Percentiles rank a stretch among this genome's conserved stretches.
Conservation (phyloP, 1,284 basidiomycete genomes). For the Flammula alnicola region DNA sequence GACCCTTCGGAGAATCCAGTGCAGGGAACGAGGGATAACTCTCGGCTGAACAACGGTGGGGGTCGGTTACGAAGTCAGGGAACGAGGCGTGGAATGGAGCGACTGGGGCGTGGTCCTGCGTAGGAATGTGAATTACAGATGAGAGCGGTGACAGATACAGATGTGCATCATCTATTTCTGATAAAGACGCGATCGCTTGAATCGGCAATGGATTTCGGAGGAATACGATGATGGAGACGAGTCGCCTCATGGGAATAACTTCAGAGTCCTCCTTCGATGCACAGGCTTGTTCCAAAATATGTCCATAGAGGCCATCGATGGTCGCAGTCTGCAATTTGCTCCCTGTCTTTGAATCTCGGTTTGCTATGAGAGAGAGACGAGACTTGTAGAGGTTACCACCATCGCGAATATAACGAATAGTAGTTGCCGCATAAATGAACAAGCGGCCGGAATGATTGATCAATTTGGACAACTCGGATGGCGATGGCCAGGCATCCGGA, state of each 20-base stretch:
- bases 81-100: slow-evolving; percentile 21
- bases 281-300: slow-evolving; percentile 15
- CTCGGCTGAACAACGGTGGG: slow-evolving; percentile 10
- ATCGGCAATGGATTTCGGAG: slow-evolving; percentile 14
- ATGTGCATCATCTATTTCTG: not conserved
- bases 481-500: not conserved
- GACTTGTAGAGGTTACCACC: slow-evolving; percentile 1
- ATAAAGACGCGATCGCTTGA: slow-evolving; percentile 10
- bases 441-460: not conserved
- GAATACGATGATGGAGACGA: slow-evolving; percentile 10
- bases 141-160: not conserved
- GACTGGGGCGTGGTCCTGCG: slow-evolving; percentile 7
- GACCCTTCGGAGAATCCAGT: not conserved
- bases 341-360: not conserved
- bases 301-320: slow-evolving; percentile 18
- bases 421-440: slow-evolving; percentile 25
- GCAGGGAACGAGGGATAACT: slow-evolving; percentile 9
- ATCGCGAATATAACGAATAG: slow-evolving; percentile 15
- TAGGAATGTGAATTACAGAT: slow-evolving; percentile 18
- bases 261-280: slow-evolving; percentile 1
- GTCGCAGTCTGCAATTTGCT: not conserved
- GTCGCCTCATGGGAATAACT: slow-evolving; percentile 1
- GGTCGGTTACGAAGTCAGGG: slow-evolving; percentile 19
- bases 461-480: slow-evolving; percentile 5
- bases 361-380: slow-evolving; percentile 9